Conservation (phyloP, 176 grass and related monocot genomes). For the Ananas comosus region DNA sequence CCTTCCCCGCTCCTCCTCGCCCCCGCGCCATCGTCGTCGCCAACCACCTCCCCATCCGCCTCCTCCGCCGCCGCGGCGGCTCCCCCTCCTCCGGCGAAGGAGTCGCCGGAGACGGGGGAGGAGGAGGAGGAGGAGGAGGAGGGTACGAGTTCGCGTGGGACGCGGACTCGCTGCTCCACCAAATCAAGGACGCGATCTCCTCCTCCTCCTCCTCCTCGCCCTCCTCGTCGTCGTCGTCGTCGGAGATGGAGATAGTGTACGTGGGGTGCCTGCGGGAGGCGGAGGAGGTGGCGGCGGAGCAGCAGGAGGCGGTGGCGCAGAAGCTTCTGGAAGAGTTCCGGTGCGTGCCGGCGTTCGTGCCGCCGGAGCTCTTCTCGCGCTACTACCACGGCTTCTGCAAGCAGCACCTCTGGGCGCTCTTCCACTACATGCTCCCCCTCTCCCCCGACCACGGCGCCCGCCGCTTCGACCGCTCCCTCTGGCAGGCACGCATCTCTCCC, state of each 20-base stretch:
- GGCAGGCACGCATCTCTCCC: constrained; percentile 27
- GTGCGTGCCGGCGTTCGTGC: constrained; percentile 77
- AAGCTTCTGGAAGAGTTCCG: constrained; percentile 72
- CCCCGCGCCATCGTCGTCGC: constrained; percentile 85
- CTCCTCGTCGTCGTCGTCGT: background rate
- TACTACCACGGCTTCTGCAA: constrained; percentile 99
- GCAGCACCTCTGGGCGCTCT: constrained; percentile 96
- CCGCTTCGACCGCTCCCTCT: constrained; percentile 72
- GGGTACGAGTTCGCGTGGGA: constrained; percentile 78
- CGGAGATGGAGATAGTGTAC: constrained; percentile 75
- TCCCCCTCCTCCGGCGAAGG: constrained; percentile 22
- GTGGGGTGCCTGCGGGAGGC: constrained; percentile 84
- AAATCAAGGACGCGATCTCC: constrained; percentile 46
- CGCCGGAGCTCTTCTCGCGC: constrained; percentile 42
- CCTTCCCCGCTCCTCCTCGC: constrained; percentile 33
- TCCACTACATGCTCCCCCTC: constrained; percentile 96
- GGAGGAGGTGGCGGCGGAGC: constrained; percentile 43
- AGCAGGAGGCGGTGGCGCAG: constrained; percentile 77
- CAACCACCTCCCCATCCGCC: constrained; percentile 77
- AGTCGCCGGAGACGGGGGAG: too few relatives aligned
- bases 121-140: too few relatives aligned
- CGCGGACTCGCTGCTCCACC: constrained; percentile 77
- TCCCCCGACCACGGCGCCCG: constrained; percentile 82
- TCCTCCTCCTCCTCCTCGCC: too few relatives aligned
- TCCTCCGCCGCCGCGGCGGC: constrained; percentile 12